Conservation (phyloP, 2,329 filamentous ascomycete genomes). For the Neopestalotiopsis sp. region DNA sequence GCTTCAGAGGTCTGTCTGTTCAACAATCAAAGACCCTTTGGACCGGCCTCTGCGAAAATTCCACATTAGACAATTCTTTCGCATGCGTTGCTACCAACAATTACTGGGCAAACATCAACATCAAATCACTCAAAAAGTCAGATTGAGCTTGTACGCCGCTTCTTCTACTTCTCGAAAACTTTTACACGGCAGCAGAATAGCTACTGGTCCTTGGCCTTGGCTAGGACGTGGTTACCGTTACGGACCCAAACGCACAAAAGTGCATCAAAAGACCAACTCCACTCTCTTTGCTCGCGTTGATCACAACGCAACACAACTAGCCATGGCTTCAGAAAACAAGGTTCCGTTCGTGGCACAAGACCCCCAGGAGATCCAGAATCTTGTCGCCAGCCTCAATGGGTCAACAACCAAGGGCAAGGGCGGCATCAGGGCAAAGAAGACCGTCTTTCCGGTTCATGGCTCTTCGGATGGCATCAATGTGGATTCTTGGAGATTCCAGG, state of each 20-base stretch:
- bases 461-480: slow-evolving; percentile 71
- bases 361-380: slow-evolving; percentile 65
- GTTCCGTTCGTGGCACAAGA: slow-evolving; percentile 74
- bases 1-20: too few species aligned
- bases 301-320: slow-evolving; percentile 9
- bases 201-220: background rate
- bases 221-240: too few species aligned
- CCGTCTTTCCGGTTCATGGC: slow-evolving; percentile 70
- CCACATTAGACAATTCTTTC: background rate
- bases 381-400: slow-evolving; percentile 69
- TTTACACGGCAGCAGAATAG: background rate
- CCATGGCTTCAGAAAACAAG: slow-evolving; percentile 33
- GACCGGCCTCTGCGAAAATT: background rate
- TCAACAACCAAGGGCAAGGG: slow-evolving; percentile 59
- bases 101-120: background rate
- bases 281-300: background rate
- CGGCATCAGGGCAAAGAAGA: slow-evolving; percentile 77
- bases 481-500: slow-evolving; percentile 90
- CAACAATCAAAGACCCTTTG: too few species aligned
- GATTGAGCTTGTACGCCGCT: background rate
- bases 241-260: background rate
- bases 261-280: background rate
- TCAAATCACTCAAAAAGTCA: background rate
- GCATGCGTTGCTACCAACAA: slow-evolving; percentile 3
- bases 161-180: background rate